Evolutionary conservation across 2,329 filamentous ascomycete genomes (phyloP).

Genomic region (Drechslerella coelobrocha): DNA sequence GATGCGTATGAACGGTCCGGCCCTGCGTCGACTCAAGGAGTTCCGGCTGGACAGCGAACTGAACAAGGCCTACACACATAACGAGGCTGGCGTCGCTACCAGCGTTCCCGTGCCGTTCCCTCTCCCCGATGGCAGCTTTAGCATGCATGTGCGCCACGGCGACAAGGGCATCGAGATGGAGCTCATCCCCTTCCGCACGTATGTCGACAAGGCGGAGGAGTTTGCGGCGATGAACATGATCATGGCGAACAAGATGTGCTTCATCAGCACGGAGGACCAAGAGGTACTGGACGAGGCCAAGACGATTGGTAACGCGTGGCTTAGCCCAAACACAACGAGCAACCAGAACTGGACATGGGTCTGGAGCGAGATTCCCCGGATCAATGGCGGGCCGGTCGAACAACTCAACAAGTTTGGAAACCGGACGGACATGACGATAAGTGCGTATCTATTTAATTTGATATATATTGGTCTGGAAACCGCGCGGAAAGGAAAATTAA

Average conservation of each 20-base stretch:
- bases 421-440: conserved; percentile 54
- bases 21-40: conserved; percentile 42
- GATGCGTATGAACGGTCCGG: conserved; percentile 52
- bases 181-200: conserved; percentile 49
- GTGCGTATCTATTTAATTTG: conserved; percentile 9
- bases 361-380: conserved; percentile 52
- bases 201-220: conserved; percentile 47
- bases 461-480: neutral
- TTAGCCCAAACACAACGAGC: conserved; percentile 43
- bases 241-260: conserved; percentile 49
- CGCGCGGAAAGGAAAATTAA: neutral
- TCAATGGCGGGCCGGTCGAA: conserved; percentile 51
- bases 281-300: conserved; percentile 50
- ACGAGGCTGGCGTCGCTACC: conserved; percentile 12
- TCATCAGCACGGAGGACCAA: conserved; percentile 52
- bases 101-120: conserved; percentile 46
- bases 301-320: conserved; percentile 41
- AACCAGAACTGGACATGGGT: conserved; percentile 52
- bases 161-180: conserved; percentile 53
- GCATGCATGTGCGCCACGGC: conserved; percentile 53
- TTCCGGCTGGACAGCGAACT: conserved; percentile 38
- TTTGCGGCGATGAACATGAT: conserved; percentile 51
- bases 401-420: conserved; percentile 53
- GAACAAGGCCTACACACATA: conserved; percentile 34
- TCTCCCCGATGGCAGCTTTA: conserved; percentile 51